Percentiles rank a stretch among this genome's conserved stretches.
These are phyloP conservation scores for Fibroporia radiculosa DNA, from an alignment of 768 basidiomycete species.

Conservation along the genomic window DNA sequence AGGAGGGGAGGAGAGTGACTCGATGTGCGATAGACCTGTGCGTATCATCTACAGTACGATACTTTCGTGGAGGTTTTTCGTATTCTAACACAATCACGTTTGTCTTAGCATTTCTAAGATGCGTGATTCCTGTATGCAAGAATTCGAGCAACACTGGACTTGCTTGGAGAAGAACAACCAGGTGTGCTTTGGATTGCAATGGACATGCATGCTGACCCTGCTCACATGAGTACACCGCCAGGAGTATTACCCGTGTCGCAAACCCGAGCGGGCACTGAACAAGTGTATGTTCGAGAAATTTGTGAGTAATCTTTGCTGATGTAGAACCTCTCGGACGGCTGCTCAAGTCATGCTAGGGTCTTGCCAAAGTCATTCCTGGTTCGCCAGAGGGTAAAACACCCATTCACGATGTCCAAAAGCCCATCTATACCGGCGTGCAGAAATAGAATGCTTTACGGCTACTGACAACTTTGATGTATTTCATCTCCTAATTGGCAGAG, in stretches of 20 bases:
- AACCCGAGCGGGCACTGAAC: slow-evolving; percentile 83
- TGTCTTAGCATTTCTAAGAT: slow-evolving; percentile 77
- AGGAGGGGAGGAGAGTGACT: slow-evolving; percentile 93
- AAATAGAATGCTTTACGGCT: slow-evolving; percentile 40
- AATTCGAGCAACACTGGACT: slow-evolving; percentile 90
- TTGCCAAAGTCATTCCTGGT: slow-evolving; percentile 88
- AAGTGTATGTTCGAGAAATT: slow-evolving; percentile 95
- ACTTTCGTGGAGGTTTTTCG: not conserved
- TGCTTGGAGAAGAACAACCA: slow-evolving; percentile 95
- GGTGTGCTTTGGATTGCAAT: slow-evolving; percentile 33
- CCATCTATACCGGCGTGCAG: slow-evolving; percentile 78
- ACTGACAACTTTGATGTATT: too few species aligned
- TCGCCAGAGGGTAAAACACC: slow-evolving; percentile 72
- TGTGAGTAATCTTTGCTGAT: slow-evolving; percentile 38
- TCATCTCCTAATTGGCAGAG: too few species aligned
- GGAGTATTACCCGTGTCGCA: slow-evolving; percentile 88
- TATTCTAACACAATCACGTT: not conserved
- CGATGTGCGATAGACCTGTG: slow-evolving; percentile 92
- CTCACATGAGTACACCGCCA: slow-evolving; percentile 21
- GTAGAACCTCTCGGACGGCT: not conserved
- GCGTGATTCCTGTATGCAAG: slow-evolving; percentile 79
- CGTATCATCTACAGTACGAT: slow-evolving; percentile 26
- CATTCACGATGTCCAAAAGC: slow-evolving; percentile 83
- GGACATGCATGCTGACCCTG: not conserved
- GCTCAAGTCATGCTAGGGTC: slow-evolving; percentile 47